A percentile compares a stretch with the other conserved stretches of the same genome.
phyloP scores from a whole-genome alignment of 345 rosid species.

The Eucalyptus pauciflora region DNA sequence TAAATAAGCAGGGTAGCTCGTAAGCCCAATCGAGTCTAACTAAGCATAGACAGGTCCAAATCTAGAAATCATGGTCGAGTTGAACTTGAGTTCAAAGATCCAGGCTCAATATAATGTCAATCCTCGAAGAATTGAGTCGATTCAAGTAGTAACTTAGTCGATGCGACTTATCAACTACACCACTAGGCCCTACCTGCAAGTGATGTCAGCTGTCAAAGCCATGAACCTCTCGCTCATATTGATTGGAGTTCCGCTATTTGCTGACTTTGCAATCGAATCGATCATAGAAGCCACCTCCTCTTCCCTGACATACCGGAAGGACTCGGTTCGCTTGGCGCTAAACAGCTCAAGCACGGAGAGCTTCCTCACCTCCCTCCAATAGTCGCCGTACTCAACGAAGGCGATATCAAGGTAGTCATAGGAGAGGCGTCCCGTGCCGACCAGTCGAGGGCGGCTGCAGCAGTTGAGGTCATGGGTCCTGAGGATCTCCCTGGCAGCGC shows the following conservation, averaged over 20 bases:
- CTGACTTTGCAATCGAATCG: constrained; percentile 6
- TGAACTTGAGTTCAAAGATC: too few species aligned
- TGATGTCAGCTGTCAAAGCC: too few species aligned
- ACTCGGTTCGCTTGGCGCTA: neutral
- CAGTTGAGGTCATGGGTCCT: constrained; percentile 6
- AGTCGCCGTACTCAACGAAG: constrained; percentile 2
- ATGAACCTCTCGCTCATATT: too few species aligned
- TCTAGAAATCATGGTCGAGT: too few species aligned
- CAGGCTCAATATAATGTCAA: too few species aligned
- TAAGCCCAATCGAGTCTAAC: too few species aligned
- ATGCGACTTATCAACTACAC: too few species aligned
- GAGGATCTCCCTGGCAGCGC: constrained; percentile 5
- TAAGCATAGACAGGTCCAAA: too few species aligned
- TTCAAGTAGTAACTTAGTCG: too few species aligned
- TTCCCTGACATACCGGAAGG: constrained; percentile 6
- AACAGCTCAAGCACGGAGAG: constrained; percentile 10
- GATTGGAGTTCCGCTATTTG: neutral
- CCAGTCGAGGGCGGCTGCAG: neutral
- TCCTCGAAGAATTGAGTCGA: too few species aligned
- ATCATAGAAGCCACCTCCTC: constrained; percentile 16
- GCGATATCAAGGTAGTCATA: constrained; percentile 14
- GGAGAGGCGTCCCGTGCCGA: constrained; percentile 15
- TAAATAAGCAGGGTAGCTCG: too few species aligned
- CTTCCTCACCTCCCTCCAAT: constrained; percentile 11
- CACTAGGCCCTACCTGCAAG: too few species aligned